Evolutionary conservation across 2,329 filamentous ascomycete species (phyloP).

Genomic region (Alternaria dauci): DNA sequence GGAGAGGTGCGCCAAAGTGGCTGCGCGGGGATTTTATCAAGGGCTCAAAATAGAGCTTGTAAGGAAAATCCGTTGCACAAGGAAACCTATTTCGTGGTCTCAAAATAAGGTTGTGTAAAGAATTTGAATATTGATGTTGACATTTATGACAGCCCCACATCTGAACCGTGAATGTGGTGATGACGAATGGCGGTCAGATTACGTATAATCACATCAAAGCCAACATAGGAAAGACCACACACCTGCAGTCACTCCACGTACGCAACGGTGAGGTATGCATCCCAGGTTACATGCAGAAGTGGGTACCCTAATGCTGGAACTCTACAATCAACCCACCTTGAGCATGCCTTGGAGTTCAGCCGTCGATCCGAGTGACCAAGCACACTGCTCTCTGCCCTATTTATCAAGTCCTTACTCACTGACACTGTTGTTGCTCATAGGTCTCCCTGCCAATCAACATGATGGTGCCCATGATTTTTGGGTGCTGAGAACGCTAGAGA

Average conservation of each 20-base stretch:
- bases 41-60: slow-evolving; percentile 7
- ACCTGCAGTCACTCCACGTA: too few species aligned
- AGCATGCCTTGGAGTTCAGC: not conserved
- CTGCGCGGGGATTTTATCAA: slow-evolving; percentile 17
- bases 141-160: not conserved
- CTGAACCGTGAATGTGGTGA: not conserved
- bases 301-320: not conserved
- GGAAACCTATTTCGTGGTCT: not conserved
- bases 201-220: not conserved
- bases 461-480: not conserved
- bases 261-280: not conserved
- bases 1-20: slow-evolving; percentile 17
- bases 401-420: not conserved
- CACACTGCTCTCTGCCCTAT: not conserved
- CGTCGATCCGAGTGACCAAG: not conserved
- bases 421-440: not conserved
- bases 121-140: not conserved
- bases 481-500: not conserved
- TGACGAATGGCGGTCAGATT: not conserved
- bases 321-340: not conserved
- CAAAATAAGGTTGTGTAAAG: not conserved
- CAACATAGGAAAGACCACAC: not conserved
- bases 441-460: not conserved
- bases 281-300: not conserved
- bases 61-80: not conserved